A percentile compares a stretch with the other conserved stretches of the same genome.
Conservation (phyloP, 1,284 basidiomycete species). For the Schizopora paradoxa region DNA sequence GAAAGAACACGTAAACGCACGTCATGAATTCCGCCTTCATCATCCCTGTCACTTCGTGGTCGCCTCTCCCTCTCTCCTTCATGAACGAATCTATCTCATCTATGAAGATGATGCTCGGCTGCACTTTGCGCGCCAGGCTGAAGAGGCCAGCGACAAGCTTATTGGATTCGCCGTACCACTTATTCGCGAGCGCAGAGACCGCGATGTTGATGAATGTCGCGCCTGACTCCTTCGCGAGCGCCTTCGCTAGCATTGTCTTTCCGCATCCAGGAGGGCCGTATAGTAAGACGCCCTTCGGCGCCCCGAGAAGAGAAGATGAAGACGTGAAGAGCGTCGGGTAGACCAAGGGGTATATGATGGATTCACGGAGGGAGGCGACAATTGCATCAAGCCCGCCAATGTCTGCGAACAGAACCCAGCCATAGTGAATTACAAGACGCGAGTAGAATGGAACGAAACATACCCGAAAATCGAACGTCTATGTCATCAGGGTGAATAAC, state of each 20-base stretch:
- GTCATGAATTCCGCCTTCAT: constrained; percentile 99
- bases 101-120: constrained; percentile 78
- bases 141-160: constrained; percentile 91
- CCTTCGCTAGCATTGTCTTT: constrained; percentile 94
- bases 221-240: constrained; percentile 92
- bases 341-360: constrained; percentile 92
- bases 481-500: constrained; percentile 87
- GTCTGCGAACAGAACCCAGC: constrained; percentile 39
- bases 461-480: constrained; percentile 63
- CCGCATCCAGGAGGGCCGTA: constrained; percentile 92
- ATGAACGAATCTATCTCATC: constrained; percentile 88
- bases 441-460: constrained; percentile 19
- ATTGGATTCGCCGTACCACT: constrained; percentile 99
- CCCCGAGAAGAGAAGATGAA: constrained; percentile 63
- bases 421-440: neutral
- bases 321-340: constrained; percentile 87
- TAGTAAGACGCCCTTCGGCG: constrained; percentile 79
- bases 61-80: constrained; percentile 79
- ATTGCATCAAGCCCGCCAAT: constrained; percentile 96
- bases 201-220: constrained; percentile 96
- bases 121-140: constrained; percentile 68
- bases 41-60: constrained; percentile 98
- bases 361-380: constrained; percentile 87
- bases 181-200: constrained; percentile 75
- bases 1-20: constrained; percentile 39